Conservation (phyloP, 495 filamentous ascomycete genomes). For the Thozetella sp. region DNA sequence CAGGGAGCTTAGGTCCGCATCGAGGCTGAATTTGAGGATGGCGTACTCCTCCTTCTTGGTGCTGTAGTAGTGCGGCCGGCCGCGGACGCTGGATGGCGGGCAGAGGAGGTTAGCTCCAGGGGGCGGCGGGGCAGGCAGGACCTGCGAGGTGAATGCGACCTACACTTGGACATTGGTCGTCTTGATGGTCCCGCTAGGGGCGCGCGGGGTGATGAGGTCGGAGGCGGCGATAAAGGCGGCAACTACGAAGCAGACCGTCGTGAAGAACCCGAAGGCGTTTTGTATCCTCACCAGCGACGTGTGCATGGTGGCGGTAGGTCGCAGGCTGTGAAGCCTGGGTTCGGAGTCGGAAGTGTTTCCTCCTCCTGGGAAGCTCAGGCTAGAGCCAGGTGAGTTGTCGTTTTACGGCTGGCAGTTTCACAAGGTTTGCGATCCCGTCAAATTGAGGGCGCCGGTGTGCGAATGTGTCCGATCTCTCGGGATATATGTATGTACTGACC, state of each 20-base stretch:
- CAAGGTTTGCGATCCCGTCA: not conserved
- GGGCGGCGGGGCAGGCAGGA: conserved; percentile 2
- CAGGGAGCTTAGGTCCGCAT: conserved; percentile 81
- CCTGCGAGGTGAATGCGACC: conserved; percentile 25
- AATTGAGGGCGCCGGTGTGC: too few relatives aligned
- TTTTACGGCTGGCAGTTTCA: not conserved
- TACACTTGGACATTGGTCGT: conserved; percentile 88
- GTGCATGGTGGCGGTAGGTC: conserved; percentile 67
- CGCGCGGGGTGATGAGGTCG: conserved; percentile 70
- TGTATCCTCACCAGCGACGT: conserved; percentile 81
- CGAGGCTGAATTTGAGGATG: conserved; percentile 88
- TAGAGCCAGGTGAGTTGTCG: not conserved
- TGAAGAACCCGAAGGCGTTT: conserved; percentile 97
- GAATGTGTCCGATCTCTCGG: not conserved
- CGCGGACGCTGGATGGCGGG: conserved; percentile 65
- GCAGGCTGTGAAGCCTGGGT: conserved; percentile 1
- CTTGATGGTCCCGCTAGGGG: conserved; percentile 63
- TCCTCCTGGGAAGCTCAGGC: too few relatives aligned
- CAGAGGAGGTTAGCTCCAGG: conserved; percentile 3
- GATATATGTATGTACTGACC: not conserved
- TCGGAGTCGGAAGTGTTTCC: too few relatives aligned
- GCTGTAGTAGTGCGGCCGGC: conserved; percentile 92
- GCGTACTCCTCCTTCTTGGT: conserved; percentile 93
- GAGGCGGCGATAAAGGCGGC: conserved; percentile 78
- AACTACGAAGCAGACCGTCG: conserved; percentile 84